Percentiles rank a stretch among this genome's conserved stretches.
These are phyloP conservation scores for Cicer judaicum DNA, from an alignment of 306 rosid genomes.

Conservation along the genomic window DNA sequence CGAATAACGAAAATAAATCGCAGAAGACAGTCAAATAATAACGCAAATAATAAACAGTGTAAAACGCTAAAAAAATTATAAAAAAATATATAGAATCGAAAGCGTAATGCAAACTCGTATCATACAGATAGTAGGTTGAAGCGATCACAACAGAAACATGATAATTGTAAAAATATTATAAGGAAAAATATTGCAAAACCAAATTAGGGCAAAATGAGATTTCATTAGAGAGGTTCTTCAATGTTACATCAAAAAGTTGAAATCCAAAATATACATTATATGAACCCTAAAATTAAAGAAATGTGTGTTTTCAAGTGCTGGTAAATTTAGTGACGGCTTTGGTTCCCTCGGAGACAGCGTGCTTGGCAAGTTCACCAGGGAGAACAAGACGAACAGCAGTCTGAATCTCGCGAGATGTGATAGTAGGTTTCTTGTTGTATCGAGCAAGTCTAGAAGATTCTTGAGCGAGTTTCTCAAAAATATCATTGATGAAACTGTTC, in stretches of 20 bases:
- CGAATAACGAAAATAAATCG: too few species aligned
- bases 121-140: background rate
- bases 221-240: background rate
- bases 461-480: conserved; percentile 56
- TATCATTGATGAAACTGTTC: conserved; percentile 59
- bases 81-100: too few species aligned
- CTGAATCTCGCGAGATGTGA: conserved; percentile 58
- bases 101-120: too few species aligned
- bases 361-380: conserved; percentile 58
- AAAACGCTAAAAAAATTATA: too few species aligned
- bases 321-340: conserved; percentile 60
- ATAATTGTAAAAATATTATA: background rate
- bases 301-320: conserved; percentile 1
- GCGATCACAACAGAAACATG: background rate
- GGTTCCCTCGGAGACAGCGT: conserved; percentile 58
- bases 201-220: background rate
- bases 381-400: conserved; percentile 56
- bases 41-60: too few species aligned
- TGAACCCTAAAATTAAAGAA: background rate
- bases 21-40: too few species aligned
- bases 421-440: conserved; percentile 56
- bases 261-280: background rate
- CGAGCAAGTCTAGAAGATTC: conserved; percentile 48
- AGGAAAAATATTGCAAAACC: background rate
- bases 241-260: background rate